Evolutionary conservation across 2,329 filamentous ascomycete genomes (phyloP).

Genomic region (Mycocentrospora acerina): DNA sequence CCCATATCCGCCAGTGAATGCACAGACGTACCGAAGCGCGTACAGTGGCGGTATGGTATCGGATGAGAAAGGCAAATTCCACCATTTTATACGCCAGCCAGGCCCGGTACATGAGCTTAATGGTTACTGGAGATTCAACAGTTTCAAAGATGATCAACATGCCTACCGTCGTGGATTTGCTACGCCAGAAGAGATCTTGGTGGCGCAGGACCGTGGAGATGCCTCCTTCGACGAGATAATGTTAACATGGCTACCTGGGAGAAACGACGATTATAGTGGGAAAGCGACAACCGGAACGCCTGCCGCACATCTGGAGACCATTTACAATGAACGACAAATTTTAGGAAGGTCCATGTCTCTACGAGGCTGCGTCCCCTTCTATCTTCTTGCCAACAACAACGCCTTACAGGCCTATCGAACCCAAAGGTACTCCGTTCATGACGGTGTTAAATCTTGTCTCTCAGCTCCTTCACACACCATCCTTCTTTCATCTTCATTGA

Average conservation of each 20-base stretch:
- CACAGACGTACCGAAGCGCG: slow-evolving; percentile 8
- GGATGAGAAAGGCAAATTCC: slow-evolving; percentile 10
- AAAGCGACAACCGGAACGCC: slow-evolving; percentile 8
- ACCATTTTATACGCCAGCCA: slow-evolving; percentile 5
- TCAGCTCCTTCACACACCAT: too few species aligned
- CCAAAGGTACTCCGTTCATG: too few species aligned
- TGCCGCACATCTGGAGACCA: slow-evolving; percentile 10
- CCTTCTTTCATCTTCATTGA: too few species aligned
- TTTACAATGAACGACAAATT: slow-evolving; percentile 14
- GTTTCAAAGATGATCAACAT: slow-evolving; percentile 14
- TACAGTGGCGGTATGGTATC: slow-evolving; percentile 5
- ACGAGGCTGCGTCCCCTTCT: slow-evolving; percentile 13
- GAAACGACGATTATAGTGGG: slow-evolving; percentile 3
- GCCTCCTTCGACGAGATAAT: slow-evolving; percentile 12
- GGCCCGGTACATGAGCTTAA: slow-evolving; percentile 3
- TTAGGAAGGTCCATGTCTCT: slow-evolving; percentile 13
- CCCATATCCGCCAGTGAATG: background rate
- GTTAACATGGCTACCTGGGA: slow-evolving; percentile 17
- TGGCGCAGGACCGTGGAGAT: slow-evolving; percentile 9
- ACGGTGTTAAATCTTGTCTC: background rate
- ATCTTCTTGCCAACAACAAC: slow-evolving; percentile 9
- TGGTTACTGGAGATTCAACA: slow-evolving; percentile 21
- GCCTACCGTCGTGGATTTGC: slow-evolving; percentile 11
- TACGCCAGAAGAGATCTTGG: slow-evolving; percentile 17
- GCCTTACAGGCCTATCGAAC: background rate